phyloP scores from a whole-genome alignment of 2,329 filamentous ascomycete genomes.

The Echinosphaeria canescens region DNA sequence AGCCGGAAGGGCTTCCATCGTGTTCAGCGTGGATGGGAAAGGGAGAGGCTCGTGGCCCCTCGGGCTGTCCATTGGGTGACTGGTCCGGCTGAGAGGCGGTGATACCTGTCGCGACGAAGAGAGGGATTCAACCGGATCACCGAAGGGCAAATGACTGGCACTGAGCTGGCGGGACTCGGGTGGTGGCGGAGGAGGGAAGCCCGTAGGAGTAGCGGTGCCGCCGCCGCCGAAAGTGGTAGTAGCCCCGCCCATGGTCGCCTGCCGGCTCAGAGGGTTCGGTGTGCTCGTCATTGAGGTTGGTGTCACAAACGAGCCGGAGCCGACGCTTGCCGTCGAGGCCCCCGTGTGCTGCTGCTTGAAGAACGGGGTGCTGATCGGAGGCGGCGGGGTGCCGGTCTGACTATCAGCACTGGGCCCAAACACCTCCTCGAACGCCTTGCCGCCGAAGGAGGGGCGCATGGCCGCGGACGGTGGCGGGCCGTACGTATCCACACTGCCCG shows the following conservation, averaged over 20 bases:
- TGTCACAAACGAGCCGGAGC: constrained; percentile 28
- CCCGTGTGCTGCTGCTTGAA: constrained; percentile 41
- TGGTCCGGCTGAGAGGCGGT: constrained; percentile 47
- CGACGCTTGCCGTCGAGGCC: constrained; percentile 25
- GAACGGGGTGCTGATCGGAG: constrained; percentile 32
- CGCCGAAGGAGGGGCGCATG: constrained; percentile 24
- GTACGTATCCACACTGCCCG: constrained; percentile 37
- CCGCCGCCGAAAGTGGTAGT: no score
- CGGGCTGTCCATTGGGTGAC: no score
- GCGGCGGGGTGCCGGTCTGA: constrained; percentile 13
- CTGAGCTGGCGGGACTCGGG: constrained; percentile 59
- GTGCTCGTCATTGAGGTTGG: constrained; percentile 40
- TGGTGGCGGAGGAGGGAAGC: no score
- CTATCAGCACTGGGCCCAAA: constrained; percentile 47
- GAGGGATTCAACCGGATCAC: constrained; percentile 41
- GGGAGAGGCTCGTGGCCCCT: no score
- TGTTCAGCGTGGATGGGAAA: no score
- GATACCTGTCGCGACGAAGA: constrained; percentile 63
- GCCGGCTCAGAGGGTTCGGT: no score
- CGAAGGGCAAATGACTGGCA: constrained; percentile 54
- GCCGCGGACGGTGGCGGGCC: constrained; percentile 24
- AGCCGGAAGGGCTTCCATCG: no score
- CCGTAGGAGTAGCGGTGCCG: no score
- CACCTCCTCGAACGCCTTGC: constrained; percentile 66
- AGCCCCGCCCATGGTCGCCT: no score